Base-by-base conservation (phyloP, 75 land plant genomes). In the Azolla pinnata region DNA sequence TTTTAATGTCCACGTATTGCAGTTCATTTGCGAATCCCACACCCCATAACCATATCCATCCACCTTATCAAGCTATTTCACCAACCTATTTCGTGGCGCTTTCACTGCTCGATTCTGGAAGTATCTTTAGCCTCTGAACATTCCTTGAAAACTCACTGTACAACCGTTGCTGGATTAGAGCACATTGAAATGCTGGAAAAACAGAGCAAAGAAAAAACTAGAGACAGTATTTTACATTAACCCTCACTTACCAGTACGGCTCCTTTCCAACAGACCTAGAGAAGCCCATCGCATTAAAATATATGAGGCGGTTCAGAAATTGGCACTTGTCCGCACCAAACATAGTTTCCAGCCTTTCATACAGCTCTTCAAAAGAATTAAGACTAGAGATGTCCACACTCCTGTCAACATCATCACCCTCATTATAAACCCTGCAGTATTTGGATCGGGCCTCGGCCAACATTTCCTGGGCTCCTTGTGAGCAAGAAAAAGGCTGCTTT, bases 331-430 rank as follows among this genome's bases (percentile, higher is more conserved):
- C 77, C 45, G 76, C 57, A 50, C 79, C 79, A 64, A 89, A 82
- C 90, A 90, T 82, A 47, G 59, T 54, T 20, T 71, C 83, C 26
- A 89, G 56, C 44, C 74, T 75, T 30, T 74, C 63, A 42, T 80
- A 78, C 2, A 89, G 63, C 55, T 89, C 86, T 27, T 84, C 89
- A 47, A 80, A 89, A 9, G 88, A 77, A 7, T 64, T 48, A 54
- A 90, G 74, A 8, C 54, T 61, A 0, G 96, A 78, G 2, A 89
- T 78, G 46, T 89, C 96, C 24, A 90, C 81, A 4, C 83, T 81
- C 49, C 83, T 78, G 19, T 90, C 97, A 0, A 90, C 85, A 69
- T 86, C 85, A 32, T 90, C 90, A 12, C 74, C 74, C 49, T 90
- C 87, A 59, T 72, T 71, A 63, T 80, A 82, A 17, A 85, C 82